Conservation (phyloP, 176 grass and related monocot genomes). For the Triticum turgidum region DNA sequence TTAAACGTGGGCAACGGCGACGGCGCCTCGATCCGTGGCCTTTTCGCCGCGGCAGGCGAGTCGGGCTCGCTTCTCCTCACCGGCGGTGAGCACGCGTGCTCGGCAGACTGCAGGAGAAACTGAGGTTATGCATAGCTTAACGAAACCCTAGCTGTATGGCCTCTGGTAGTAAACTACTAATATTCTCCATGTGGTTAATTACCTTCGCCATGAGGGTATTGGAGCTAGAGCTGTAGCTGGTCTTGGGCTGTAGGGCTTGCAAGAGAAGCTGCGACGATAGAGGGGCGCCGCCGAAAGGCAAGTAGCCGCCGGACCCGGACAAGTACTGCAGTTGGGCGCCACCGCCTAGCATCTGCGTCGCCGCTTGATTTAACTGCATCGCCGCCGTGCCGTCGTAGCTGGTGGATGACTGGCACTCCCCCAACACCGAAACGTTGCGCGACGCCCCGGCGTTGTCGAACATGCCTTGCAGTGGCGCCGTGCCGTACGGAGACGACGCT, state of each 20-base stretch:
- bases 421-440: constrained; percentile 28
- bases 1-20: constrained; percentile 94
- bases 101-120: constrained; percentile 34
- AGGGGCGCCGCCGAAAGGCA: constrained; percentile 36
- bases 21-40: constrained; percentile 73
- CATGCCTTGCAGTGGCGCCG: constrained; percentile 2
- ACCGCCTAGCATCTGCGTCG: constrained; percentile 18
- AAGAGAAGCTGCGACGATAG: constrained; percentile 45
- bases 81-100: constrained; percentile 46
- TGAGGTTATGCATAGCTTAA: constrained; percentile 4
- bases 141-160: constrained; percentile 43
- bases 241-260: constrained; percentile 45
- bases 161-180: not conserved
- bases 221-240: constrained; percentile 25
- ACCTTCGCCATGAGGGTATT: constrained; percentile 35
- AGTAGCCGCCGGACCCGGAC: constrained; percentile 30
- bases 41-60: constrained; percentile 43
- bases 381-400: constrained; percentile 1
- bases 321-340: constrained; percentile 24
- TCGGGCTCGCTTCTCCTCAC: constrained; percentile 49
- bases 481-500: not conserved
- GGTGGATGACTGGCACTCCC: constrained; percentile 15
- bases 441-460: not conserved
- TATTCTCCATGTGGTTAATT: not conserved
- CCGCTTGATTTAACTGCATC: not conserved